Base-by-base conservation (phyloP, 768 basidiomycete genomes). In the Gyrodon lividus region DNA sequence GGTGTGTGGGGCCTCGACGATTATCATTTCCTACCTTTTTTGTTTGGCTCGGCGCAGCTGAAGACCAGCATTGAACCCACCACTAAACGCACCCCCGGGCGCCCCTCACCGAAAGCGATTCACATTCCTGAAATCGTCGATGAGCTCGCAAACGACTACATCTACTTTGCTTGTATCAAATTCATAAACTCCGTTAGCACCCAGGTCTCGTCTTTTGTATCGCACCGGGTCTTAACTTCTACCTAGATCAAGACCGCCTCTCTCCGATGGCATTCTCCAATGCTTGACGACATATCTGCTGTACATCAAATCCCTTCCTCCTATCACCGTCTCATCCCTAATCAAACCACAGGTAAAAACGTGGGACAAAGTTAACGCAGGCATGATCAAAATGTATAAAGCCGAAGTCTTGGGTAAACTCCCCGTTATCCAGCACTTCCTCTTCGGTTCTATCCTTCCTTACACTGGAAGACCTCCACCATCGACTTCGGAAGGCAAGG, bases 1-100 rank as follows among this genome's bases (percentile, higher is more conserved):
- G 96, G 96, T 0, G 96, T 98, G 0, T 98, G 95, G 90, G 96
- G 96, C 2, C 72, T 98, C 49, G 94, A 97, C 60, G 94, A 98
- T 61, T 99, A 98, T 62, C 94, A 97, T 61, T 99, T 97, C 71
- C 77, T 95, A 14, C 95, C 89, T 0, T 98, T 94, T 74, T 65
- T 94, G 38, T 94, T 87, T 60, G 92, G 92, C 2, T 82, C 88
- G 2, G 86, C 89, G 1, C 93, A 96, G 61, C 68, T 95, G 43
- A 40, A 46, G 44, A 65, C 55, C 6, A 45, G 23, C 4, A 24
- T 48, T 9, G 51, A n/a, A 16, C 55, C 55, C 16, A 43, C 49
- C 10, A 6, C 37, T 5, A 52, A 22, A 46, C 63, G 63, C 6
- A 14, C 45, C 33, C 62, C 33, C 69, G 94, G 90, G 62, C 86